Conservation (phyloP, 2,329 filamentous ascomycete species). For the Fonsecaea nubica region DNA sequence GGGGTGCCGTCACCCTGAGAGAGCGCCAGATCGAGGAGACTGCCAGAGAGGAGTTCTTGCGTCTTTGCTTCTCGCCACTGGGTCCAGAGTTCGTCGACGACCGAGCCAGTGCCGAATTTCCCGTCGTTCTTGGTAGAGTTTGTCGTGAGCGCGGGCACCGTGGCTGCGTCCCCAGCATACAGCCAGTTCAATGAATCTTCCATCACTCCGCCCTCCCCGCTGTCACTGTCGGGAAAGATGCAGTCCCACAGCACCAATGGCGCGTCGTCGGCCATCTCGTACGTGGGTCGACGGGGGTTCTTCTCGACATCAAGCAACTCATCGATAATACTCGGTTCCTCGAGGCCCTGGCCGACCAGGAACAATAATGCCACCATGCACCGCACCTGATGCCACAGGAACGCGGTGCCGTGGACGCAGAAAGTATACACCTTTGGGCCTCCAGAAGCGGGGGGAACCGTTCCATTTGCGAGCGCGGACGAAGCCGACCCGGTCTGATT, state of each 20-base stretch:
- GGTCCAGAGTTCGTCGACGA: constrained; percentile 79
- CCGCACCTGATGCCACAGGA: constrained; percentile 97
- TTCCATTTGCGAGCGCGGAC: constrained; percentile 13
- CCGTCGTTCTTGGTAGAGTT: constrained; percentile 59
- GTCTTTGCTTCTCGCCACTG: constrained; percentile 85
- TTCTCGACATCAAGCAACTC: constrained; percentile 74
- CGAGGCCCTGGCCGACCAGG: constrained; percentile 85
- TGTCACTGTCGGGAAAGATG: constrained; percentile 70
- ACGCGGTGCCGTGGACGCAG: constrained; percentile 85
- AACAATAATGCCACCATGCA: constrained; percentile 95
- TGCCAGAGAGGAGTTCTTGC: constrained; percentile 81
- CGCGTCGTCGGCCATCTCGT: constrained; percentile 87
- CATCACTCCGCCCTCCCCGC: constrained; percentile 53
- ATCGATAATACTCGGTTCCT: constrained; percentile 73
- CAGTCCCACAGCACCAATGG: constrained; percentile 97
- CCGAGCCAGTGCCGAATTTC: constrained; percentile 69
- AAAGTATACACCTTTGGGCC: constrained; percentile 80
- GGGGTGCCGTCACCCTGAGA: constrained; percentile 48
- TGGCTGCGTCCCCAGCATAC: constrained; percentile 72
- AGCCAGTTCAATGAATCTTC: constrained; percentile 76
- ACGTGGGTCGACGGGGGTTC: constrained; percentile 79
- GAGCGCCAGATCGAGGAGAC: constrained; percentile 70
- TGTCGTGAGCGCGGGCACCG: constrained; percentile 47
- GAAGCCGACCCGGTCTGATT: constrained; percentile 20
- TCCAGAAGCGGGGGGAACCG: not conserved